These are phyloP conservation scores for Vaucheria bursata DNA, from an alignment of 352 stramenopile genomes.

Conservation along the genomic window DNA sequence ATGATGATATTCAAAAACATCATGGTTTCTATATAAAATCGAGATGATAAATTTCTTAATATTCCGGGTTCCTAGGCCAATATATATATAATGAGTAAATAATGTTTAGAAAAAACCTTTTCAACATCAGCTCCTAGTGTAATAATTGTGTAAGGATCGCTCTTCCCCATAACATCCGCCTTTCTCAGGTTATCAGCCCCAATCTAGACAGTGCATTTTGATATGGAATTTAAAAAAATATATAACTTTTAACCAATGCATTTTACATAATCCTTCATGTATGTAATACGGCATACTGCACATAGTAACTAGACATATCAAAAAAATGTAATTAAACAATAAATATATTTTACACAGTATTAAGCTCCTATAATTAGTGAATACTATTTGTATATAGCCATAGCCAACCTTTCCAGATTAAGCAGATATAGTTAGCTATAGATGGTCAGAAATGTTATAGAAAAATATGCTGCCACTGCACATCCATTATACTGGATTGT, in stretches of 20 bases:
- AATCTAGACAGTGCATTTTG: conserved; percentile 13
- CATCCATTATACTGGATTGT: too few relatives aligned
- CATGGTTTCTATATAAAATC: neutral
- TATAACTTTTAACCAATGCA: neutral
- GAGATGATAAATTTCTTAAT: neutral
- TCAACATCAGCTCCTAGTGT: conserved; percentile 11
- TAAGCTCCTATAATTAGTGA: too few relatives aligned
- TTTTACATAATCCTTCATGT: too few relatives aligned
- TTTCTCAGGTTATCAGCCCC: conserved; percentile 18
- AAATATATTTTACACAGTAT: too few relatives aligned
- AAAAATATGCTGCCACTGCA: too few relatives aligned
- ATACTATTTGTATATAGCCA: too few relatives aligned
- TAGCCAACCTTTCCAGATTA: too few relatives aligned
- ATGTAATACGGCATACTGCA: too few relatives aligned
- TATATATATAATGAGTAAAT: conserved; percentile 11
- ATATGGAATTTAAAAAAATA: neutral
- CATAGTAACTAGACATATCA: too few relatives aligned
- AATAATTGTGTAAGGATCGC: conserved; percentile 23
- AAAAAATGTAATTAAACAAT: too few relatives aligned
- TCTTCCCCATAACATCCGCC: conserved; percentile 30
- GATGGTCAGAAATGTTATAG: too few relatives aligned
- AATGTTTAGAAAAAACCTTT: neutral
- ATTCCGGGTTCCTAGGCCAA: neutral
- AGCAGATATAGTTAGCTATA: too few relatives aligned
- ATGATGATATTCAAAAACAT: neutral